Conservation (phyloP, 129 eudicot genomes). For the Daucus carota region DNA sequence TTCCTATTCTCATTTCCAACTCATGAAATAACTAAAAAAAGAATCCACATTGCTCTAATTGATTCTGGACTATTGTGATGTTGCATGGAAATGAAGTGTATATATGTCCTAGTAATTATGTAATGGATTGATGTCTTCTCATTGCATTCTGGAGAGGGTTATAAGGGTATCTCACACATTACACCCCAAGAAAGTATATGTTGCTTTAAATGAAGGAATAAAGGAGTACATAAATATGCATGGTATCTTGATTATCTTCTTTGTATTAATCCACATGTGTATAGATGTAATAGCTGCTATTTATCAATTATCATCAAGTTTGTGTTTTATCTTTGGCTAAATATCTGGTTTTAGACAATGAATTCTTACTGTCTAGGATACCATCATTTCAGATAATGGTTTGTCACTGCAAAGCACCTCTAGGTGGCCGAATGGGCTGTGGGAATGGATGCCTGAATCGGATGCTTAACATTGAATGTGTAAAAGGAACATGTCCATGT, state of each 20-base stretch:
- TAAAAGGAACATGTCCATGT: slow-evolving; percentile 89
- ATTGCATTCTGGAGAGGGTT: slow-evolving; percentile 1
- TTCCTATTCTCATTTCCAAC: too few relatives aligned
- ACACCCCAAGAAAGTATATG: neutral
- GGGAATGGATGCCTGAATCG: slow-evolving; percentile 84
- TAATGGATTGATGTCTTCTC: neutral
- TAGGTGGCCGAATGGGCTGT: slow-evolving; percentile 78
- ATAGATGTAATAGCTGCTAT: neutral
- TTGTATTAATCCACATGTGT: neutral
- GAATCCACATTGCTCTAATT: neutral
- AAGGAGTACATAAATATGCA: neutral
- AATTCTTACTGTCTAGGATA: neutral
- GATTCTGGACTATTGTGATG: neutral
- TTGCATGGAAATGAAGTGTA: neutral
- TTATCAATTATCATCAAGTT: neutral
- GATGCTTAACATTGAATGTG: slow-evolving; percentile 93
- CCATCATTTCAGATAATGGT: slow-evolving; percentile 65
- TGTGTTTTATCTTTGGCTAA: neutral
- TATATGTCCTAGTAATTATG: neutral
- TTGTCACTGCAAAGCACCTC: slow-evolving; percentile 79
- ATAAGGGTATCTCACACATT: too few relatives aligned
- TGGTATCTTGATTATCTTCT: neutral
- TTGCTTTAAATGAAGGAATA: neutral
- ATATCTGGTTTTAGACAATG: neutral
- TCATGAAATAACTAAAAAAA: too few relatives aligned